Evolutionary conservation across 208 protist genomes (phyloP), one percentile per base, ranked within the genome.

Genomic region (Porcisia hertigi): DNA sequence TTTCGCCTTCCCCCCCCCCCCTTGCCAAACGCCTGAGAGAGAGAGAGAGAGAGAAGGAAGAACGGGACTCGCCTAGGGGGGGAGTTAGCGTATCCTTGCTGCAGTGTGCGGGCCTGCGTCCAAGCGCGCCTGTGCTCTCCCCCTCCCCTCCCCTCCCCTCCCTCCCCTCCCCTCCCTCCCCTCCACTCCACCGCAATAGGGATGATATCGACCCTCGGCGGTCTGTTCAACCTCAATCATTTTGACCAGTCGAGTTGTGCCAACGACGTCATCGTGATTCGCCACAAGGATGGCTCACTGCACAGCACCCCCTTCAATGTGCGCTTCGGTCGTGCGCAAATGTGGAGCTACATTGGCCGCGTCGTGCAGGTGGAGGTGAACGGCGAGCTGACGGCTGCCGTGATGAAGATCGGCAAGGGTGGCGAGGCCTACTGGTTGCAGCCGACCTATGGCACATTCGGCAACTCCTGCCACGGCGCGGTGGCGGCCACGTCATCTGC

Each of bases 241-340:
- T 85, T 96, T 20, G 92, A 96, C 64, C 89, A 94, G 74, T 86
- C 84, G 16, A 98, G 94, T 79, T 90, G 98, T 25, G 98, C 98
- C 12, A 99, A 99, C 64, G 99, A 99, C 77, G 96, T 99, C 25
- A 94, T 99, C 58, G 98, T 99, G 1, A 88, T 99, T 6, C 87
- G 94, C 30, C 98, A 99, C 76, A 80, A 87, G 11, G 97, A 99
- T 85, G 98, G 98, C 63, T 86, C 90, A 3, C 77, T 99, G 12
- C 90, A 92, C 45, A 97, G 89, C 77, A 98, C 96, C 0, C 98
- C 98, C 2, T 99, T 99, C 82, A 98, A 99, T 76, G 96, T 99
- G 18, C 94, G 98, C 45, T 99, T 99, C 78, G 98, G 98, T 16
- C 97, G 98, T 25, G 81, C 97, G 2, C 96, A 98, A 73, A 82